Evolutionary conservation across 805 yeast species (phyloP), one percentile per base, ranked within the genome.

Genomic region (Scheffersomyces stipitis): DNA sequence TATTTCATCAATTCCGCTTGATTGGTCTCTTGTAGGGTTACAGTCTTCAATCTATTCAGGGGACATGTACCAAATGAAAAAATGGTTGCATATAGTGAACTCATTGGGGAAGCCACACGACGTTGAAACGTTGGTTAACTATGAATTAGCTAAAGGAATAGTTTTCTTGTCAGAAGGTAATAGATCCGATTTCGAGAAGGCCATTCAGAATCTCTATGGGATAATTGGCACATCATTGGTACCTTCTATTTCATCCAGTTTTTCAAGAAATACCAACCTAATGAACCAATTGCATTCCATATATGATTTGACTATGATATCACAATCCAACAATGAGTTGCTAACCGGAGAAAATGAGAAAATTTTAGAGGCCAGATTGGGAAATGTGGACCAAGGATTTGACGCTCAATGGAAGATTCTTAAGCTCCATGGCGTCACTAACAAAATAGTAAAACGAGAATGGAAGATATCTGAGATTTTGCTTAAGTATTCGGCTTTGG

Each of bases 1-100:
- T 12, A 49, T 53, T 10, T 30, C 36, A 13, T 33, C 32, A 1
- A 57, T 73, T 9, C 76, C 78, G 0, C 61, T 68, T 15, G 83
- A 78, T 3, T 81, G 86, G 82, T 61, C 81, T 3, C 62, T 74
- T 40, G 72, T 83, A 30, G 97, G 90, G 0, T 60, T 88, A 2
- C 86, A 84, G 41, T 83, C 96, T 0, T 77, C 96, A 0, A 77
- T 87, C 49, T 69, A 78, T 16, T 69, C 80, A 1, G 88, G 89
- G 0, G 76, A 79, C 27, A 47, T 74, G 26, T 53, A 56, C 0
- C 69, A 71, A 9, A 56, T 89, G 2, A 53, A 56, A 6, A 64
- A 69, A 30, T 89, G 96, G 96, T 59, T 80, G 1, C 51, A 63
- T 13, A 58, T 70, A 10, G 62, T 84, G 4, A 81, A 80, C 27